Base-by-base conservation (phyloP, 345 rosid species). In the Punica granatum region DNA sequence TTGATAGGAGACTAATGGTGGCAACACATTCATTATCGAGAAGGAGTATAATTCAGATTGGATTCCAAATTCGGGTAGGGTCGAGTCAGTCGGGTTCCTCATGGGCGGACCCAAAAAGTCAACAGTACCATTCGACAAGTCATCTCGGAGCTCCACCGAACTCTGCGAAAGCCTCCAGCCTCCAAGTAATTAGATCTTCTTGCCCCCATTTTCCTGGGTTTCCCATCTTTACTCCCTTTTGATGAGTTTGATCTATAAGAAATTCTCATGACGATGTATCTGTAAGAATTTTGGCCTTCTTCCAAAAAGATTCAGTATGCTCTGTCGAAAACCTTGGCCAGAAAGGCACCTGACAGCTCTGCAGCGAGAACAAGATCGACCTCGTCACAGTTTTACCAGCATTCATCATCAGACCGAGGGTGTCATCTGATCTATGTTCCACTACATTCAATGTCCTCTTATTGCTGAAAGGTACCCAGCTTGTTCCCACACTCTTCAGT, bases 271-370 rank as follows among this genome's bases (percentile, higher is more conserved):
- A n/a, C n/a, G n/a, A n/a, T n/a, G n/a, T n/a, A n/a, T n/a, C n/a
- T 44, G 16, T 32, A 18, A 4, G 1, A 4, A 2, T 28, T 32
- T 44, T 25, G 41, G 41, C 41, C 41, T n/a, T n/a, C n/a, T n/a
- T n/a, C n/a, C n/a, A n/a, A n/a, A n/a, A 69, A 90, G 97, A 46
- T 73, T 34, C 87, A 96, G 98, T 88, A 92, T 65, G 76, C 78
- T 13, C 63, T 92, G 70, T 82, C 97, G 16, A 92, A 92, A 76
- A 88, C 88, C 7, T 71, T 84, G 42, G 95, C 98, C 0, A 96
- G 90, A 76, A 87, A 79, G 75, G 92, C 90, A 92, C 98, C 43
- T 90, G 97, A 96, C 82, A 84, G 33, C 90, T 85, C 72, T 83
- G 95, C 78, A 74, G 77, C 21, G 72, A 83, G 58, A 85, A 84